Evolutionary conservation across 2,329 filamentous ascomycete genomes (phyloP), one percentile per base, ranked within the genome.

Genomic region (Ustulina deusta): DNA sequence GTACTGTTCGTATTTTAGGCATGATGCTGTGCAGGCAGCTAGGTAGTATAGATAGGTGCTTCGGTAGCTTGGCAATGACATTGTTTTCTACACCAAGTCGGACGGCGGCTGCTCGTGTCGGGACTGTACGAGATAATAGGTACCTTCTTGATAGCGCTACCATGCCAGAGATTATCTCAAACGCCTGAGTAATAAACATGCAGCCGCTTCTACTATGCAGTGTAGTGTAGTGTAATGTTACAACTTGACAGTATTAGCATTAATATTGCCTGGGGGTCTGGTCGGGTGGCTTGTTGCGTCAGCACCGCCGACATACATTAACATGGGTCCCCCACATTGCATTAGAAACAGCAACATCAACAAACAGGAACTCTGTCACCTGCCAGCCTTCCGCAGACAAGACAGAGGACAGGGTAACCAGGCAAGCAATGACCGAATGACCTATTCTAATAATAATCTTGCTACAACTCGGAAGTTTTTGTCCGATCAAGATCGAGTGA

Each of bases 121-220:
- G n/a, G n/a, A n/a, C n/a, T n/a, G n/a, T n/a, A n/a, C n/a, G n/a
- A n/a, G n/a, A n/a, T n/a, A n/a, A n/a, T n/a, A 17, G 38, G 38
- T 15, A 40, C 11, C 38, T 40, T 40, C 13, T 40, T 40, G 11
- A 17, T 40, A 15, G 11, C 7, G 42, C 9, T 51, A 20, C 10
- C 27, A 52, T 57, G 54, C 36, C 63, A 52, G 51, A 44, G 20
- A 52, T 42, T 62, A 51, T 42, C 57, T 32, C 25, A 44, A 65
- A 61, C 55, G 34, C n/a, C 52, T 36, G 51, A 56, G 51, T 40
- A 55, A 55, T 11, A 46, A 46, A 25, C 15, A 32, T 32, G 29
- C 29, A 32, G 29, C 29, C 29, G 29, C 20, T 22, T 46, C 42
- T 46, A 36, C 34, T n/a, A n/a, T n/a, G n/a, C n/a, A n/a, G n/a